A percentile compares a stretch with the other conserved stretches of the same genome.
phyloP scores from a whole-genome alignment of 345 rosid genomes.

The Populus nigra region DNA sequence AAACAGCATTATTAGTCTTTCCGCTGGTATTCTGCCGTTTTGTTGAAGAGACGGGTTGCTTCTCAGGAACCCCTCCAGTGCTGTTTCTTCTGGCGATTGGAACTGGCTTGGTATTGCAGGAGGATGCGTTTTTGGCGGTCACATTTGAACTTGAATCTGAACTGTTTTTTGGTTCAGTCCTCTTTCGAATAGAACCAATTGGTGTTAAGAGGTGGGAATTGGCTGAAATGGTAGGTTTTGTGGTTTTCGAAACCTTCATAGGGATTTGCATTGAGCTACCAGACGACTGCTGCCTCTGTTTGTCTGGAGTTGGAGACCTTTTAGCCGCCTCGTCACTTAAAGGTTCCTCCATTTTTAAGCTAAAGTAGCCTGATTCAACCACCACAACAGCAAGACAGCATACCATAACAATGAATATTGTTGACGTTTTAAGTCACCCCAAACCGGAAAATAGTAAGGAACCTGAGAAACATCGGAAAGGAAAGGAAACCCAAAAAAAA shows the following conservation, averaged over 20 bases:
- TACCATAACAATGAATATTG: background rate
- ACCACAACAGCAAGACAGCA: slow-evolving; percentile 18
- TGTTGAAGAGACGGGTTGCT: slow-evolving; percentile 33
- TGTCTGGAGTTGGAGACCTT: slow-evolving; percentile 33
- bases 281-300: slow-evolving; percentile 38
- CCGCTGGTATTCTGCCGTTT: slow-evolving; percentile 33
- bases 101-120: slow-evolving; percentile 43
- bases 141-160: slow-evolving; percentile 38
- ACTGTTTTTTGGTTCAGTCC: slow-evolving; percentile 35
- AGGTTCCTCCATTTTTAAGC: slow-evolving; percentile 56
- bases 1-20: slow-evolving; percentile 35
- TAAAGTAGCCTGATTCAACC: slow-evolving; percentile 24
- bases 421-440: too few relatives aligned
- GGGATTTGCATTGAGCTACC: slow-evolving; percentile 37
- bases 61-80: slow-evolving; percentile 77
- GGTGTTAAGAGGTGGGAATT: slow-evolving; percentile 42
- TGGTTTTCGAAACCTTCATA: slow-evolving; percentile 32
- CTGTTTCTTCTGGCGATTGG: slow-evolving; percentile 70
- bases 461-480: background rate
- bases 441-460: too few relatives aligned
- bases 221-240: slow-evolving; percentile 39
- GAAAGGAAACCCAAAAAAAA: background rate
- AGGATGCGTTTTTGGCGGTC: slow-evolving; percentile 43
- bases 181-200: slow-evolving; percentile 54
- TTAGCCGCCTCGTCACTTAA: slow-evolving; percentile 35